A percentile compares a stretch with the other conserved stretches of the same genome.
phyloP scores from a whole-genome alignment of 371 early-diverging fungal species.

The Rhizopus stolonifer region DNA sequence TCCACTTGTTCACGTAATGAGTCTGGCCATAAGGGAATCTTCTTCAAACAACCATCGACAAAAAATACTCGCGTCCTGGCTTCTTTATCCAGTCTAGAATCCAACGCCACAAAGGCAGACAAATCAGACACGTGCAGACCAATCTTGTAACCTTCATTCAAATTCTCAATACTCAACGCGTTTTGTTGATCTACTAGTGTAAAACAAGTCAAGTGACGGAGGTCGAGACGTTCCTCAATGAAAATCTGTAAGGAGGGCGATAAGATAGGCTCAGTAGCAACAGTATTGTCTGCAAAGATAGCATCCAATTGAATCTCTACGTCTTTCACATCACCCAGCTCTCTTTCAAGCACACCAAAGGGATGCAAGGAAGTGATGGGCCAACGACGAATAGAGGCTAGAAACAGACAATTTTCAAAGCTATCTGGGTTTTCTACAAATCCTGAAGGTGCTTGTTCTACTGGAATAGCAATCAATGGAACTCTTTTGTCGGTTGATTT shows the following conservation, averaged over 20 bases:
- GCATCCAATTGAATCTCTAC: conserved; percentile 69
- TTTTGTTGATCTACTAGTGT: conserved; percentile 89
- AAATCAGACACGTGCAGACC: conserved; percentile 99
- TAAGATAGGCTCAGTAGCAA: conserved; percentile 50
- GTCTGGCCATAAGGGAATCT: conserved; percentile 95
- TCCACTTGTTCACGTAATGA: conserved; percentile 71
- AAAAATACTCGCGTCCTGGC: conserved; percentile 88
- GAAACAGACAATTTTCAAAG: conserved; percentile 56
- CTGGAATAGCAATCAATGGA: conserved; percentile 75
- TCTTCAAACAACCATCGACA: conserved; percentile 56
- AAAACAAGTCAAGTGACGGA: conserved; percentile 68
- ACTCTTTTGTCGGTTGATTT: conserved; percentile 80
- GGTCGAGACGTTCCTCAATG: conserved; percentile 55
- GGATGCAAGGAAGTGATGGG: conserved; percentile 70
- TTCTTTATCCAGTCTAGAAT: conserved; percentile 86
- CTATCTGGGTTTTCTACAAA: conserved; percentile 61
- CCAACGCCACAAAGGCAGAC: conserved; percentile 88
- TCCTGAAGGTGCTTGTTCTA: conserved; percentile 65
- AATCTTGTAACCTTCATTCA: conserved; percentile 71
- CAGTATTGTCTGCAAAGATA: conserved; percentile 64
- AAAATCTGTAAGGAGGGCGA: no score
- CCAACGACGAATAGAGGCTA: conserved; percentile 74
- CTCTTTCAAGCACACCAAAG: conserved; percentile 62
- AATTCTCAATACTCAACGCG: conserved; percentile 73
- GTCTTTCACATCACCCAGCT: conserved; percentile 66